Base-by-base conservation (phyloP, 345 rosid species). In the Hypericum perforatum region DNA sequence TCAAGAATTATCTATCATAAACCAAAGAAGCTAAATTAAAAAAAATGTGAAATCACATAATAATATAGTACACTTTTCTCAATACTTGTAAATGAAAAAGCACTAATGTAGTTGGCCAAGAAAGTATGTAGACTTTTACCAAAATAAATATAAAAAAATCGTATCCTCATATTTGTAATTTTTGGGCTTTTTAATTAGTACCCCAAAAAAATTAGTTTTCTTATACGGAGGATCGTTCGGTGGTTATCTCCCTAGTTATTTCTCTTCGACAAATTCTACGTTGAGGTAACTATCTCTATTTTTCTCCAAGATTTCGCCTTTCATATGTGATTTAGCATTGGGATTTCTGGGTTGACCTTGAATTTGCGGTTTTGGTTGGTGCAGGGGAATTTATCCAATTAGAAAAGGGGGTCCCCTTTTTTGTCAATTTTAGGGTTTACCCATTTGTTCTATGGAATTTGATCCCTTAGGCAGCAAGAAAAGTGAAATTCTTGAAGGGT, bases 361-460 rank as follows among this genome's bases (percentile, higher is more conserved):
- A 8, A 16, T 40, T 54, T 48, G 64, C 57, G 57, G 37, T 59
- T 59, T 37, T 2, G 6, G 12, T 39, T 43, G n/a, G 36, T 9
- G 41, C 9, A 5, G 2, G 43, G 59, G 60, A 12, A 7, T 63
- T 10, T 48, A 37, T 16, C 13, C 11, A 9, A 32, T 50, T 22
- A 22, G 32, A 22, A n/a, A n/a, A 22, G 32, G 32, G 32, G 32
- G 32, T 11, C 48, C 39, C 39, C 47, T 22, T 29, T 49, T 16
- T 5, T 14, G 12, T 54, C 65, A 42, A n/a, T 59, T 14, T 5
- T 51, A 13, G 37, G 60, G 60, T 46, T 53, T 29, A 41, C 11
- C 22, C 43, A 62, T 39, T 63, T 48, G 58, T 78, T 85, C 82
- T 76, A 90, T 91, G 95, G 98, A 60, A 82, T 84, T 84, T 79